These are phyloP conservation scores for Russula brevipes DNA, from an alignment of 768 basidiomycete species.

Conservation along the genomic window DNA sequence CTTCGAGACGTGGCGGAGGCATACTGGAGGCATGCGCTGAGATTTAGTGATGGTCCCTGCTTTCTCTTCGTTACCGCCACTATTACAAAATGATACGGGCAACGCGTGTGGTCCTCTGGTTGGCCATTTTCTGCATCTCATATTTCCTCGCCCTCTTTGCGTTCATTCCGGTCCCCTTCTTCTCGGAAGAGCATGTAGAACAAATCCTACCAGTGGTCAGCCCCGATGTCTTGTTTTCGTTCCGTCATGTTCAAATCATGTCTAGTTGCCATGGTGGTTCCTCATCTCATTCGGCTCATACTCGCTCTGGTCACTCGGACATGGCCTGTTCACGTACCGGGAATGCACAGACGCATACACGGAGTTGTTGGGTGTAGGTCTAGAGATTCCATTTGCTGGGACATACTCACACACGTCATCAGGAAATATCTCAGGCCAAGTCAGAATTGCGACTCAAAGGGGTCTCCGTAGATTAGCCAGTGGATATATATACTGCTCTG, in stretches of 20 bases:
- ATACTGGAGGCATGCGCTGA: slow-evolving; percentile 11
- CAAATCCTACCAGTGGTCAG: slow-evolving; percentile 59
- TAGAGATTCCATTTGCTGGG: not conserved
- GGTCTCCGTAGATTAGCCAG: slow-evolving; percentile 22
- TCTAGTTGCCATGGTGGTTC: slow-evolving; percentile 76
- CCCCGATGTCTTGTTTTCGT: slow-evolving; percentile 10
- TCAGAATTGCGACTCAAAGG: slow-evolving; percentile 24
- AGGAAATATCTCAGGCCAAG: slow-evolving; percentile 26
- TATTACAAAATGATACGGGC: slow-evolving; percentile 52
- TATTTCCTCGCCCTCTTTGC: slow-evolving; percentile 58
- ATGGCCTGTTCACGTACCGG: slow-evolving; percentile 65
- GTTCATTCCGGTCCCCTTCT: slow-evolving; percentile 49
- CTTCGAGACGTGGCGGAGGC: slow-evolving; percentile 12
- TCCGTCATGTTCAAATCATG: not conserved
- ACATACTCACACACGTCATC: not conserved
- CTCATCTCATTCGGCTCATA: slow-evolving; percentile 77
- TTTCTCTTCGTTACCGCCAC: slow-evolving; percentile 9
- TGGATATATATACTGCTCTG: slow-evolving; percentile 18
- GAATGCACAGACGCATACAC: slow-evolving; percentile 79
- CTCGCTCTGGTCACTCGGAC: slow-evolving; percentile 70
- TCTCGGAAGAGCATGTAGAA: slow-evolving; percentile 42
- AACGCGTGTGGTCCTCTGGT: slow-evolving; percentile 46
- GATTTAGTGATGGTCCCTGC: not conserved
- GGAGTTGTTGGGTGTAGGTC: slow-evolving; percentile 56
- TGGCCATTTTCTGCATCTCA: slow-evolving; percentile 39